phyloP scores from a whole-genome alignment of 306 rosid species.

The Dicorynia guianensis region DNA sequence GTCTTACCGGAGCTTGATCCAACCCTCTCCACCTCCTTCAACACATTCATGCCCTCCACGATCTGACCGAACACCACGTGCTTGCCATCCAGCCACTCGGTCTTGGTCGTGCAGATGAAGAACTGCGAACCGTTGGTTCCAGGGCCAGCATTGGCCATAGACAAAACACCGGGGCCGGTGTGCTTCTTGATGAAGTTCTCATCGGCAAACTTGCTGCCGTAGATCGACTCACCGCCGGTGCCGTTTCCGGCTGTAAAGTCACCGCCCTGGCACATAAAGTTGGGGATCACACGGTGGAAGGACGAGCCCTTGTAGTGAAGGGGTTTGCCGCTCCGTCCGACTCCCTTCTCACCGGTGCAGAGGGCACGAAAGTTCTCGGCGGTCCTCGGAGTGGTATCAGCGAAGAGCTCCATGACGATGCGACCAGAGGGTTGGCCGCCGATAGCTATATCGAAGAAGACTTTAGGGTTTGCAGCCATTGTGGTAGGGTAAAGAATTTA shows the following conservation, averaged over 20 bases:
- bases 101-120: constrained; percentile 83
- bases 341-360: constrained; percentile 97
- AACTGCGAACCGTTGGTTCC: constrained; percentile 97
- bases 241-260: constrained; percentile 97
- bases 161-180: constrained; percentile 86
- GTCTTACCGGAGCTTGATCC: constrained; percentile 73
- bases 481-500: not conserved
- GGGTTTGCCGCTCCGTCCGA: constrained; percentile 73
- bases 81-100: constrained; percentile 92
- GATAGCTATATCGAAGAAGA: constrained; percentile 81
- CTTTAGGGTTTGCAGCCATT: constrained; percentile 77
- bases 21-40: constrained; percentile 72
- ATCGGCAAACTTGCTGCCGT: constrained; percentile 87
- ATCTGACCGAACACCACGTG: constrained; percentile 91
- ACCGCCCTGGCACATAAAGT: constrained; percentile 98
- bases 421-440: constrained; percentile 75
- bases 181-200: constrained; percentile 92
- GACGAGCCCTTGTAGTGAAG: constrained; percentile 86
- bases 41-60: constrained; percentile 64
- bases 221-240: constrained; percentile 95
- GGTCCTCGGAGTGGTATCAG: constrained; percentile 73
- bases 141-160: constrained; percentile 96
- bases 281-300: constrained; percentile 95
- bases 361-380: constrained; percentile 98
- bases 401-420: constrained; percentile 77